phyloP scores from a whole-genome alignment of 768 basidiomycete species.

The Mycena indigotica region DNA sequence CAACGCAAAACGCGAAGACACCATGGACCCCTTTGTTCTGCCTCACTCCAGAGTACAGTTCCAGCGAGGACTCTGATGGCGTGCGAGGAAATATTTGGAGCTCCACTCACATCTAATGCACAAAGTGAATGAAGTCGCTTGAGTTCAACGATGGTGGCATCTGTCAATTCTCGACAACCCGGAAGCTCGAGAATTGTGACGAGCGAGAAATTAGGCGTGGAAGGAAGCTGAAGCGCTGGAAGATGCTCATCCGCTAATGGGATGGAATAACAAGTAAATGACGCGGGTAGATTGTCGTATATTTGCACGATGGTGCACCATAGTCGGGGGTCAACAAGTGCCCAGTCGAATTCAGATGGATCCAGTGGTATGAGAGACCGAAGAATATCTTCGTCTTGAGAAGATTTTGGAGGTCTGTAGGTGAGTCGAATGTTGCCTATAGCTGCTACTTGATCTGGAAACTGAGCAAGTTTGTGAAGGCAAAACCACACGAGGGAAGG shows the following conservation, averaged over 20 bases:
- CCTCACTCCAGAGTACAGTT: slow-evolving; percentile 43
- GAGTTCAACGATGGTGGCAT: slow-evolving; percentile 54
- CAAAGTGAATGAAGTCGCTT: slow-evolving; percentile 53
- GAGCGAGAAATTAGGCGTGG: slow-evolving; percentile 60
- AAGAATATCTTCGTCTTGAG: slow-evolving; percentile 35
- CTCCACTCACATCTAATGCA: slow-evolving; percentile 69
- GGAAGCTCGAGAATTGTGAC: slow-evolving; percentile 66
- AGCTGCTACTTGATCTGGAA: slow-evolving; percentile 19
- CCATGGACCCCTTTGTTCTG: slow-evolving; percentile 54
- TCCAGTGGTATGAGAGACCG: slow-evolving; percentile 42
- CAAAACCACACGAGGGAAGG: slow-evolving; percentile 61
- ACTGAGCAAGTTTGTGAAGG: slow-evolving; percentile 28
- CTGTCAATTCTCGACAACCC: slow-evolving; percentile 56
- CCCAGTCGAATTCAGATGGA: slow-evolving; percentile 22
- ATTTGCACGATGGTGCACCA: slow-evolving; percentile 68
- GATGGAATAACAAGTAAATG: slow-evolving; percentile 43
- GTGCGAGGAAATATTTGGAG: slow-evolving; percentile 51
- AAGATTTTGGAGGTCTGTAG: slow-evolving; percentile 33
- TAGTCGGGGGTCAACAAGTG: slow-evolving; percentile 52
- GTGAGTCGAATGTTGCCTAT: slow-evolving; percentile 31
- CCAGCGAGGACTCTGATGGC: slow-evolving; percentile 56
- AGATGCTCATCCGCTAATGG: slow-evolving; percentile 58
- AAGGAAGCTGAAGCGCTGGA: slow-evolving; percentile 60
- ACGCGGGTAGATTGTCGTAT: slow-evolving; percentile 53
- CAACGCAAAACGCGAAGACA: slow-evolving; percentile 60